These are phyloP conservation scores for Penicillium chermesinum DNA, from an alignment of 495 filamentous ascomycete genomes.

Conservation along the genomic window DNA sequence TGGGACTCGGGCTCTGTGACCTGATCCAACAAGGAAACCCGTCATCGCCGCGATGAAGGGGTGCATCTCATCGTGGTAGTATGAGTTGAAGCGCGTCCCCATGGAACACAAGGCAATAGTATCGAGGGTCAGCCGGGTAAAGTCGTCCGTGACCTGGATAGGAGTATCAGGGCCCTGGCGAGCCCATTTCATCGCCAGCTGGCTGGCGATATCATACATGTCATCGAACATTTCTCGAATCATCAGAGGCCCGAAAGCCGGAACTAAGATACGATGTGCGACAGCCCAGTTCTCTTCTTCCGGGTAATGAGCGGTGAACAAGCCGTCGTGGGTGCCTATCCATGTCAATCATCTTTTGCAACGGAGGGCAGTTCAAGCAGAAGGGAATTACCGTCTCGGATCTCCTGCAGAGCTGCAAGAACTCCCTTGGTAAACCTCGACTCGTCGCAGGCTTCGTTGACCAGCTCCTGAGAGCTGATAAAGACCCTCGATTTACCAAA, in stretches of 20 bases:
- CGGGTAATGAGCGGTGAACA: slow-evolving; percentile 58
- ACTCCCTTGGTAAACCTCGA: slow-evolving; percentile 58
- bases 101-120: slow-evolving; percentile 69
- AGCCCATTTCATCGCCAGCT: slow-evolving; percentile 73
- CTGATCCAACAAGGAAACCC: slow-evolving; percentile 52
- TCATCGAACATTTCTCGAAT: slow-evolving; percentile 67
- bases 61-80: slow-evolving; percentile 61
- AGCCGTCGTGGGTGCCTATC: slow-evolving; percentile 59
- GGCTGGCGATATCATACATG: slow-evolving; percentile 69
- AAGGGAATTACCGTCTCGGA: no score
- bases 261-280: slow-evolving; percentile 62
- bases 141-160: slow-evolving; percentile 63
- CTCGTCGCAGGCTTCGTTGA: slow-evolving; percentile 65
- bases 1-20: slow-evolving; percentile 46
- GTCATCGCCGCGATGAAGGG: slow-evolving; percentile 65
- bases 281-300: slow-evolving; percentile 64
- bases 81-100: slow-evolving; percentile 71
- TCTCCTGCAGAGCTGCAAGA: slow-evolving; percentile 40
- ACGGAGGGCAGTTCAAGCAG: no score
- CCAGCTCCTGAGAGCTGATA: slow-evolving; percentile 47
- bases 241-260: slow-evolving; percentile 66
- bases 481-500: slow-evolving; percentile 29
- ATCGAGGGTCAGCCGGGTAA: slow-evolving; percentile 70
- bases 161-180: slow-evolving; percentile 51
- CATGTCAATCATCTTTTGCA: no score